A percentile compares a stretch with the other conserved stretches of the same genome.
These are phyloP conservation scores for Aspergillus transmontanensis DNA, from an alignment of 2,329 filamentous ascomycete genomes.

Conservation along the genomic window DNA sequence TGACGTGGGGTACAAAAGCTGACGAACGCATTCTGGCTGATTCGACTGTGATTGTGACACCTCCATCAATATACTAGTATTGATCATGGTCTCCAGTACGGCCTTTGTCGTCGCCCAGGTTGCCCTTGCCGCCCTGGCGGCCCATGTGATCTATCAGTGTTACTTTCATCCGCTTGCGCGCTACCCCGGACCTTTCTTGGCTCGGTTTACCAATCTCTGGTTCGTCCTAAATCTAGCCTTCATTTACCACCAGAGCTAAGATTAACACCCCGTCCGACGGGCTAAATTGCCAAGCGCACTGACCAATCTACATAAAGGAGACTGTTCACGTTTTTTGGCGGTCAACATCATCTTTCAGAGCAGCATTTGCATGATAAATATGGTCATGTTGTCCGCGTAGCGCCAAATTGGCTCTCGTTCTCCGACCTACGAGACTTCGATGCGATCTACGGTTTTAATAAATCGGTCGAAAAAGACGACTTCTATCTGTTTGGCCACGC, in stretches of 20 bases:
- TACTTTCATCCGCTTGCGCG: slow-evolving; percentile 61
- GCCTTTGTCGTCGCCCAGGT: neutral
- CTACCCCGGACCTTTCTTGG: slow-evolving; percentile 66
- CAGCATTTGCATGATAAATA: slow-evolving; percentile 18
- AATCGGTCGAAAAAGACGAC: slow-evolving; percentile 19
- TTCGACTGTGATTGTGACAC: too few relatives aligned
- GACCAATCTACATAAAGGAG: slow-evolving; percentile 8
- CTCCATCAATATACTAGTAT: too few relatives aligned
- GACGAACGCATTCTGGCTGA: neutral
- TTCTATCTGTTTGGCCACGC: slow-evolving; percentile 21
- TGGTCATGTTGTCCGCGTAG: slow-evolving; percentile 21
- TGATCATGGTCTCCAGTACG: neutral
- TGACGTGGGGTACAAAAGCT: slow-evolving; percentile 1
- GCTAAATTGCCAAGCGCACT: neutral
- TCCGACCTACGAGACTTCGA: slow-evolving; percentile 18
- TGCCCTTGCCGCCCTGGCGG: slow-evolving; percentile 1
- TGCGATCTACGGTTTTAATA: slow-evolving; percentile 23
- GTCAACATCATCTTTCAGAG: slow-evolving; percentile 18
- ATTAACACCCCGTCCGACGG: neutral
- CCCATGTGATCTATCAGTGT: slow-evolving; percentile 16
- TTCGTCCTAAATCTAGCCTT: slow-evolving; percentile 3
- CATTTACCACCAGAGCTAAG: neutral
- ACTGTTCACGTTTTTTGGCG: slow-evolving; percentile 16
- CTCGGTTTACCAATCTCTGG: slow-evolving; percentile 30
- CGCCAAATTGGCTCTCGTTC: slow-evolving; percentile 24